Evolutionary conservation across 148 eudicot genomes (phyloP).

Genomic region (Arctostaphylos glauca): DNA sequence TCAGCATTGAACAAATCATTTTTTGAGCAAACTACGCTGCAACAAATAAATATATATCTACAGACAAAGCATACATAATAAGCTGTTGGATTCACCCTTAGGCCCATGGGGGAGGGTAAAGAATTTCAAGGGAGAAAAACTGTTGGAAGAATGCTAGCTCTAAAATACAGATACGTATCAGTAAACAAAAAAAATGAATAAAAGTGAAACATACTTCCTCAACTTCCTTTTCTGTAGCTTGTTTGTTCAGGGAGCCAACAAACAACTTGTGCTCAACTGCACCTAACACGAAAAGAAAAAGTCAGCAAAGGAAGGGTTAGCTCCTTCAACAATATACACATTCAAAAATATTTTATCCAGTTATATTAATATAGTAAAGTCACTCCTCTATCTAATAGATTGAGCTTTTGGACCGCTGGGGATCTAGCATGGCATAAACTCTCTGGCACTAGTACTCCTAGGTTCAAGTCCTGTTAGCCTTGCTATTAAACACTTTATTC

Average conservation of each 20-base stretch:
- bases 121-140: not conserved
- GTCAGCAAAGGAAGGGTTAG: not conserved
- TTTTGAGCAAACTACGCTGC: slow-evolving; percentile 3
- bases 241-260: slow-evolving; percentile 86
- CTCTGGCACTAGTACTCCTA: not conserved
- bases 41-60: not conserved
- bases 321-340: not conserved
- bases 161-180: not conserved
- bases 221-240: slow-evolving; percentile 86
- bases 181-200: not conserved
- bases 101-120: slow-evolving; percentile 6
- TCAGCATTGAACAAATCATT: not conserved
- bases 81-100: not conserved
- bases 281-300: slow-evolving; percentile 37
- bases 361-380: not conserved
- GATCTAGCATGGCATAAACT: not conserved
- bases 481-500: not conserved
- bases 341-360: not conserved
- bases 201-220: slow-evolving; percentile 63
- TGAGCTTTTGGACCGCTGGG: not conserved
- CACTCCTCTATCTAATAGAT: not conserved
- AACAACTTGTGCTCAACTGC: slow-evolving; percentile 92
- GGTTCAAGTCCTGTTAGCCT: not conserved
- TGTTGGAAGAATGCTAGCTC: not conserved
- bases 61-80: not conserved